phyloP scores from a whole-genome alignment of 1,284 basidiomycete species.

The Phenoliferia sp. region DNA sequence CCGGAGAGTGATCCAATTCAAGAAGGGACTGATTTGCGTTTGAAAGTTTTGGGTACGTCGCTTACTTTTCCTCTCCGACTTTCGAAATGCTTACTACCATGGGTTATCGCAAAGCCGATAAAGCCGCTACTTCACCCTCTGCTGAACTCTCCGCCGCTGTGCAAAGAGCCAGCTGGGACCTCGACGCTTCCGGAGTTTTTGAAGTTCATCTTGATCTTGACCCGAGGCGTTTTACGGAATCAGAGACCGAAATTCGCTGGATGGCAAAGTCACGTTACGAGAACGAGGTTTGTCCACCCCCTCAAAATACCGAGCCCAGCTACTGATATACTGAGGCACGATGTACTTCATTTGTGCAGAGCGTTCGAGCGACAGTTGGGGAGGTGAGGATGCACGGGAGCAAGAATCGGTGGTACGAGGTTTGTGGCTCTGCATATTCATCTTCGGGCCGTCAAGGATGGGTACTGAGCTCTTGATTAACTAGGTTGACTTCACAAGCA shows the following conservation, averaged over 20 bases:
- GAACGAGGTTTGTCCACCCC: constrained; percentile 8
- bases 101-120: constrained; percentile 10
- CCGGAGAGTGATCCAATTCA: background rate
- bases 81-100: no score
- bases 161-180: constrained; percentile 13
- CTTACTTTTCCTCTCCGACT: background rate
- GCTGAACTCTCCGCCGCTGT: constrained; percentile 14
- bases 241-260: constrained; percentile 14
- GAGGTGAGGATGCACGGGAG: constrained; percentile 2
- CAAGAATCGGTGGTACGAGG: background rate
- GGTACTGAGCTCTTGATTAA: no score
- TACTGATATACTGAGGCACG: background rate
- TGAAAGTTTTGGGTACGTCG: constrained; percentile 18
- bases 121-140: constrained; percentile 20
- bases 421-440: no score
- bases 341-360: background rate
- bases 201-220: constrained; percentile 10
- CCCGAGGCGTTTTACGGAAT: constrained; percentile 5
- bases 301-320: background rate
- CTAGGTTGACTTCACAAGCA: constrained; percentile 1
- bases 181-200: constrained; percentile 11
- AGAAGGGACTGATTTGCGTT: constrained; percentile 12
- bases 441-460: no score
- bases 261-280: constrained; percentile 9
- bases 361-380: constrained; percentile 3